Evolutionary conservation across 106 monocot genomes (phyloP), one percentile per base, ranked within the genome.

Genomic region (Allium sativum): DNA sequence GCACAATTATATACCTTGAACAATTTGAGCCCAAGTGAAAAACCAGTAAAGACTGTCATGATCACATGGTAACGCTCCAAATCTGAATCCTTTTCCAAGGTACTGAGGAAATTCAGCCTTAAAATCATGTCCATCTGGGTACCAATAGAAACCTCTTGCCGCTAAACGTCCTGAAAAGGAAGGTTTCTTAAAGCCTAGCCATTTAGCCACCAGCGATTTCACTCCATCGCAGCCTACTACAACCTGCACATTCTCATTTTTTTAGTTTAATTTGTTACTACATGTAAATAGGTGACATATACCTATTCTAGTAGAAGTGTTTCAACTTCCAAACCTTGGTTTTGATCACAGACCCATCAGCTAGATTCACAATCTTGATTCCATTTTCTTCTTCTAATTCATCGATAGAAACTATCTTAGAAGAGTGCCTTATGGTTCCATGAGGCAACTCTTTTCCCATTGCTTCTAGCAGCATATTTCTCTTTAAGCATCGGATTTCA

Each of bases 151-250:
- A 3, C 84, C 87, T 58, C 92, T 81, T 0, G 74, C 19, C 13
- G 79, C 77, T 3, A 61, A 82, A 7, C 84, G 81, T 10, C 82
- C 73, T 0, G 79, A 65, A 40, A 65, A 73, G 7, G 72, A 52
- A 9, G 92, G 72, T 3, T 60, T 69, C 2, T 57, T 67, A 18
- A 93, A 67, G 3, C 88, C 92, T 6, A 87, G 46, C 83, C 84
- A 87, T n/a, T 66, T 78, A n/a, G 92, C 81, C 10, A 93, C 77
- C 10, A 71, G 42, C 12, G 92, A 93, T 18, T 87, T 81, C 68
- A 88, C 81, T 42, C 88, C 92, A 64, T 88, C 92, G 50, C 88
- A 88, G 0, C 92, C 92, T 48, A 93, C 68, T 61, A 93, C 57
- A 5, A 79, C 84, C 92, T 92, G 42, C 41, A 22, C 20, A 21